These are phyloP conservation scores for Hirschioporus abietinus DNA, from an alignment of 768 basidiomycete species.

Conservation along the genomic window DNA sequence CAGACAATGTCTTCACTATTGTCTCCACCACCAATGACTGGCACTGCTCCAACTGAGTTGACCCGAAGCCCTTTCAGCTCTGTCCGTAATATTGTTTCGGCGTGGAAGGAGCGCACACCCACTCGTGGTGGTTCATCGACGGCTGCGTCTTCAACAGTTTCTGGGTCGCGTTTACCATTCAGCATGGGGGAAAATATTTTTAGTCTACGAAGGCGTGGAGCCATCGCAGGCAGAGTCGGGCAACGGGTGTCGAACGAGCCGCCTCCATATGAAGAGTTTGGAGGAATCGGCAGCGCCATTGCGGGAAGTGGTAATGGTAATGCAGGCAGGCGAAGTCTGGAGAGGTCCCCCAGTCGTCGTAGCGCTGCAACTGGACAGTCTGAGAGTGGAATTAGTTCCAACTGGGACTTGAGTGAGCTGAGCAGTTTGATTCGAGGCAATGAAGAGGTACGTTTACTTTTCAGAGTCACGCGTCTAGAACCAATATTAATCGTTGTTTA, in stretches of 20 bases:
- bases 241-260: background rate
- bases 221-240: background rate
- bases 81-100: conserved; percentile 71
- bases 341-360: background rate
- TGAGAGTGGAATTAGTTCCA: conserved; percentile 20
- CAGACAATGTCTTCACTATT: background rate
- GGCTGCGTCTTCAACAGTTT: background rate
- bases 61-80: conserved; percentile 47
- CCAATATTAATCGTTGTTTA: background rate
- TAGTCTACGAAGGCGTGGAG: background rate
- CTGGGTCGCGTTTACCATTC: background rate
- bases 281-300: background rate
- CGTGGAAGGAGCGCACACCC: conserved; percentile 76
- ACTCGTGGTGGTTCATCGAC: conserved; percentile 16
- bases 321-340: background rate
- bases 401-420: conserved; percentile 23
- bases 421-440: conserved; percentile 18
- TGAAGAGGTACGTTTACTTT: background rate
- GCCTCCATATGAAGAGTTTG: background rate
- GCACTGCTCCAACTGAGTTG: background rate
- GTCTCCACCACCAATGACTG: background rate
- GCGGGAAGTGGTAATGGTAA: background rate
- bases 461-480: background rate
- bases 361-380: conserved; percentile 11
- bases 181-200: background rate